These are phyloP conservation scores for Globisporangium radiosum DNA, from an alignment of 352 stramenopile genomes.

Conservation along the genomic window DNA sequence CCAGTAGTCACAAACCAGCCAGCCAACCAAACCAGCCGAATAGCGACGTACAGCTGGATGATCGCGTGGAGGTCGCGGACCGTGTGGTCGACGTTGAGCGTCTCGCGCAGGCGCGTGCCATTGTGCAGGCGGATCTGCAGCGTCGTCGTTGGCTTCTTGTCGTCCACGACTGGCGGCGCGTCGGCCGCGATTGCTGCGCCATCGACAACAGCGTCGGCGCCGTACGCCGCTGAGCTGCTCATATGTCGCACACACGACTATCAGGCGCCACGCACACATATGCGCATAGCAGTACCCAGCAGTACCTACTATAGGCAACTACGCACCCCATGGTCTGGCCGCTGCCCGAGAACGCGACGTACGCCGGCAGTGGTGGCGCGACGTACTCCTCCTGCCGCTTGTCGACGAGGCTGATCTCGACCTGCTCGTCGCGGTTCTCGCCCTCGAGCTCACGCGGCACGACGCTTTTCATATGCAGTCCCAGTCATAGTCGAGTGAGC, in stretches of 20 bases:
- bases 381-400: constrained; percentile 83
- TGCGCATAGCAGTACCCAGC: too few species aligned
- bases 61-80: constrained; percentile 84
- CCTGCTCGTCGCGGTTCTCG: constrained; percentile 54
- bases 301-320: constrained; percentile 2
- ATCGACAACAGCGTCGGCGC: constrained; percentile 41
- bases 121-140: constrained; percentile 87
- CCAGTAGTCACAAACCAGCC: neutral
- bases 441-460: constrained; percentile 74
- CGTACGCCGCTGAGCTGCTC: constrained; percentile 30
- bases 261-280: too few species aligned
- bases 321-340: constrained; percentile 72
- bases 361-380: constrained; percentile 53
- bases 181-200: constrained; percentile 20
- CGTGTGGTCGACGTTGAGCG: constrained; percentile 86
- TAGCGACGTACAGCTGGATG: constrained; percentile 56
- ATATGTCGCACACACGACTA: too few species aligned
- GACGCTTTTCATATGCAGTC: constrained; percentile 17
- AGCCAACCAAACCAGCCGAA: neutral
- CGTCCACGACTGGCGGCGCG: constrained; percentile 69
- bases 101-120: constrained; percentile 71
- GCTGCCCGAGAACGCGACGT: constrained; percentile 82
- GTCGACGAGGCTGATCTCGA: constrained; percentile 83
- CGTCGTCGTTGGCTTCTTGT: constrained; percentile 82
- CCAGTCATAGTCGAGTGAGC: too few species aligned